phyloP scores from a whole-genome alignment of 2,329 filamentous ascomycete genomes.

The Fusarium graminum region DNA sequence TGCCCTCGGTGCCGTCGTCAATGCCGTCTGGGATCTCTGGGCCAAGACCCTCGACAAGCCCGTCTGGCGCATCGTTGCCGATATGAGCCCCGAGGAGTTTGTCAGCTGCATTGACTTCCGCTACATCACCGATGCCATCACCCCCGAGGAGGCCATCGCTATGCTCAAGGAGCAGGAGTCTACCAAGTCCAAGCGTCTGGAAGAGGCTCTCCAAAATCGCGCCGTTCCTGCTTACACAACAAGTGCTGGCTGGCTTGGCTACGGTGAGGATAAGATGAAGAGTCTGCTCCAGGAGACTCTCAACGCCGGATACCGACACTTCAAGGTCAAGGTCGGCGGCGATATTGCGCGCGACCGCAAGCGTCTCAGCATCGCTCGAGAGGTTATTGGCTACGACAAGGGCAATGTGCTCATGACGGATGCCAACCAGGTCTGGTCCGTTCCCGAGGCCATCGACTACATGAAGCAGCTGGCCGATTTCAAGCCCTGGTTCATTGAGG shows the following conservation, averaged over 20 bases:
- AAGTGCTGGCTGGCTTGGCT: slow-evolving; percentile 91
- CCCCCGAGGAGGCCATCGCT: slow-evolving; percentile 82
- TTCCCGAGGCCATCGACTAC: slow-evolving; percentile 88
- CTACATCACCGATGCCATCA: slow-evolving; percentile 94
- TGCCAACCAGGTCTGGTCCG: slow-evolving; percentile 93
- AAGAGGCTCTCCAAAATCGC: slow-evolving; percentile 77
- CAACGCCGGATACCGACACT: slow-evolving; percentile 81
- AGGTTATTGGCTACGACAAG: slow-evolving; percentile 84
- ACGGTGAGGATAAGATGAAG: slow-evolving; percentile 89
- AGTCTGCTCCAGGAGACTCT: slow-evolving; percentile 79
- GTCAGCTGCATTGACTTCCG: slow-evolving; percentile 92
- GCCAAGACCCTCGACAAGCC: slow-evolving; percentile 87
- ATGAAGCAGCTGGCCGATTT: slow-evolving; percentile 87
- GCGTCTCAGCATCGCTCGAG: slow-evolving; percentile 78
- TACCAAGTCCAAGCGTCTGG: slow-evolving; percentile 77
- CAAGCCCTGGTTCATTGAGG: slow-evolving; percentile 94
- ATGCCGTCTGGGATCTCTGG: slow-evolving; percentile 97
- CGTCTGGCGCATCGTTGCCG: slow-evolving; percentile 89
- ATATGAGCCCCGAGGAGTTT: slow-evolving; percentile 90
- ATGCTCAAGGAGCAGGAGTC: slow-evolving; percentile 75
- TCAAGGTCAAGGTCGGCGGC: slow-evolving; percentile 91
- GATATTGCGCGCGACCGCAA: slow-evolving; percentile 78
- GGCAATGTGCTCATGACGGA: slow-evolving; percentile 93
- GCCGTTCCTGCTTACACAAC: slow-evolving; percentile 94
- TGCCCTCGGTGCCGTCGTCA: slow-evolving; percentile 88